Base-by-base conservation (phyloP, 768 basidiomycete species). In the Kockovaella imperatae region DNA sequence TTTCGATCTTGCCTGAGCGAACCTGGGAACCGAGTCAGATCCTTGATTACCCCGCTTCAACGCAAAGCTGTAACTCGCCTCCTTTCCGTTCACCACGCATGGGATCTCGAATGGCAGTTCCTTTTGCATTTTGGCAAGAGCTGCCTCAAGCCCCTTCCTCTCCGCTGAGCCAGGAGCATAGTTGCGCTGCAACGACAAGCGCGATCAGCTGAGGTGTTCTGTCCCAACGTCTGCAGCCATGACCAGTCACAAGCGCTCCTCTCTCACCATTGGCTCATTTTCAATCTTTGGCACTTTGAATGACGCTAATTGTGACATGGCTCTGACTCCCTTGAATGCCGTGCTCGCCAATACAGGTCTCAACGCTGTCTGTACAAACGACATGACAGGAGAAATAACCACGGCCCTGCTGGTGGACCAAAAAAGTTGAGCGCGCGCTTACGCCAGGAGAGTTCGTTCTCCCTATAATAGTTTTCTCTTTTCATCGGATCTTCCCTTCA, bases 181-280 rank as follows among this genome's bases (percentile, higher is more conserved):
- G 34, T 77, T 68, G 36, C 53, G 50, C 48, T 46, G 21, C 2
- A 4, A 36, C 42, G 28, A 13, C 38, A 23, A 42, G 41, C 8
- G 21, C 18, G 28, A 14, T 45, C 31, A 31, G 26, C 43, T n/a
- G 6, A 32, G 31, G 10, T n/a, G 31, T 7, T 39, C 35, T 35
- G 32, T 31, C 20, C 21, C 21, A 30, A 14, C 17, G 23, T 35
- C 42, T 5, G 10, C n/a, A 14, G 15, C 21, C 26, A 14, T 24
- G 13, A 18, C 35, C 40, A 25, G 48, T 38, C 3, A 24, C 13
- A 44, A 35, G 29, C 20, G 35, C 24, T n/a, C 36, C 15, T 30
- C 8, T 67, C 76, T 60, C 60, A 87, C 87, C 85, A 96, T 84
- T 34, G 87, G 86, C 74, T 97, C 95, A 82, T 99, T 99, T 47